Conservation (phyloP, 352 stramenopile genomes). For the Pilasporangium apinafurcum region DNA sequence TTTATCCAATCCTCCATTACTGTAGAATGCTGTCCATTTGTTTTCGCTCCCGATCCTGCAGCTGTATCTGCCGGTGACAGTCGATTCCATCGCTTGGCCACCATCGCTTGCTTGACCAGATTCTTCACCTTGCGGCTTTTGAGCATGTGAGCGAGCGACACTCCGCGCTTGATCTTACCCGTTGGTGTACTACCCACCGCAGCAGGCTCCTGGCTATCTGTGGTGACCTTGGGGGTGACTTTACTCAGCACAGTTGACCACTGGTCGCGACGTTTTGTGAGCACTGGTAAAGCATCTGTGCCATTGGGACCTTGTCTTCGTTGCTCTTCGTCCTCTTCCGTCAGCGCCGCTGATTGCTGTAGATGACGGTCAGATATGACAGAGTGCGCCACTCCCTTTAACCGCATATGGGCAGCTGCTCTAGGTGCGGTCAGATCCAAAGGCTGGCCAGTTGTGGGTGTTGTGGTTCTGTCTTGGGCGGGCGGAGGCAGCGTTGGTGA, state of each 20-base stretch:
- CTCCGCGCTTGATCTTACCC: constrained; percentile 4
- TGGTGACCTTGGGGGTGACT: constrained; percentile 11
- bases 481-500: not conserved
- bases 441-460: not conserved
- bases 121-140: constrained; percentile 53
- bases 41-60: not conserved
- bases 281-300: not conserved
- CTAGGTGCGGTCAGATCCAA: not conserved
- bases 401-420: not conserved
- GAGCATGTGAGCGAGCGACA: constrained; percentile 44
- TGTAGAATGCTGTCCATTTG: constrained; percentile 22
- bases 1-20: constrained; percentile 66
- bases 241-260: constrained; percentile 24
- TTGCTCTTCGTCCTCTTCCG: constrained; percentile 1
- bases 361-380: constrained; percentile 20
- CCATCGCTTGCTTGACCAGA: constrained; percentile 45
- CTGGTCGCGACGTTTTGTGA: constrained; percentile 9
- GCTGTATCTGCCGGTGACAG: constrained; percentile 5
- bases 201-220: not conserved
- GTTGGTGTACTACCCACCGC: not conserved
- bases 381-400: constrained; percentile 26
- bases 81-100: constrained; percentile 13
- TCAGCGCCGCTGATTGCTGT: not conserved
- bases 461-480: not conserved
- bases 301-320: not conserved